These are phyloP conservation scores for Globisporangium spiculum DNA, from an alignment of 352 stramenopile genomes.

Conservation along the genomic window DNA sequence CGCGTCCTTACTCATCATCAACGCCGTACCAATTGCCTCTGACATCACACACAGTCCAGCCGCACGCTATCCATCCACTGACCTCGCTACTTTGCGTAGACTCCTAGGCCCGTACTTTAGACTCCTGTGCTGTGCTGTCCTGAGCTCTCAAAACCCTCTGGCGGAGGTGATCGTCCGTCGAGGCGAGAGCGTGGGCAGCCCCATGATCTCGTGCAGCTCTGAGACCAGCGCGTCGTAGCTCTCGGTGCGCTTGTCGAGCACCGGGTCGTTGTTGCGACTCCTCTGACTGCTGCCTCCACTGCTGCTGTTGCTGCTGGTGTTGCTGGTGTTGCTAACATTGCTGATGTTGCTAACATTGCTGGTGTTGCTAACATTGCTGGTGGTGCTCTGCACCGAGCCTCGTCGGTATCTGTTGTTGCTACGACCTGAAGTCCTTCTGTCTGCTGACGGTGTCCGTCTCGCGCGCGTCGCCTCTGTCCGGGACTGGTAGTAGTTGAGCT, in stretches of 20 bases:
- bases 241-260: slow-evolving; percentile 29
- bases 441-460: background rate
- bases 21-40: background rate
- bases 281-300: background rate
- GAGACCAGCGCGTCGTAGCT: slow-evolving; percentile 51
- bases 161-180: background rate
- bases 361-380: slow-evolving; percentile 11
- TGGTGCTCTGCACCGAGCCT: slow-evolving; percentile 1
- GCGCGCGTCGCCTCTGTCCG: background rate
- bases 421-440: background rate
- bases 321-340: slow-evolving; percentile 1
- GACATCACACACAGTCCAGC: background rate
- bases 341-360: slow-evolving; percentile 3
- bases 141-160: background rate
- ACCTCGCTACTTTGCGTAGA: background rate
- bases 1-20: background rate
- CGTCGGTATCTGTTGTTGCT: background rate
- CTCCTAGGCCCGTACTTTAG: background rate
- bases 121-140: background rate
- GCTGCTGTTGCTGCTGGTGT: slow-evolving; percentile 1
- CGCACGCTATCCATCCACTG: background rate
- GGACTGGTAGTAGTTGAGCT: slow-evolving; percentile 38
- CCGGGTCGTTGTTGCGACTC: slow-evolving; percentile 23
- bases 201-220: slow-evolving; percentile 79
- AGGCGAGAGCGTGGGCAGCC: slow-evolving; percentile 29